Percentiles rank a stretch among this genome's conserved stretches.
These are phyloP conservation scores for Serendipita vermifera DNA, from an alignment of 768 basidiomycete genomes.

Conservation along the genomic window DNA sequence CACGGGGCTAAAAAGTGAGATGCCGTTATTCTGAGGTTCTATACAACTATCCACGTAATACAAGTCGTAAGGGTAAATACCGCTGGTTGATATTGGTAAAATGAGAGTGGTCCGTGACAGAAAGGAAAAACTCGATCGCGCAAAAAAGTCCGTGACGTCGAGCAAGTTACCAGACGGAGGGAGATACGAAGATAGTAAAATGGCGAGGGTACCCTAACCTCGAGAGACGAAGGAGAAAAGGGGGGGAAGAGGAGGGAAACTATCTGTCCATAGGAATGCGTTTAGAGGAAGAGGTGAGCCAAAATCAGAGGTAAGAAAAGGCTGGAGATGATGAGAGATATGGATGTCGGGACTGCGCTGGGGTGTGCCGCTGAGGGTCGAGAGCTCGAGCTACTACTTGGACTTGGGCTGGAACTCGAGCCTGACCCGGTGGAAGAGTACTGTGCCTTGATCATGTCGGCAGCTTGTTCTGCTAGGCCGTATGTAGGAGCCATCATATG, in stretches of 20 bases:
- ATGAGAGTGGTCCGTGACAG: neutral
- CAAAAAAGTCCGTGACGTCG: neutral
- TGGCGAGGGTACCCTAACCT: neutral
- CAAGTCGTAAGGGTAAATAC: neutral
- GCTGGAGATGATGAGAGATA: too few species aligned
- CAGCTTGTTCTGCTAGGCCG: conserved; percentile 38
- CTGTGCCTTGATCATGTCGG: conserved; percentile 30
- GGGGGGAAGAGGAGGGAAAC: neutral
- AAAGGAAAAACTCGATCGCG: neutral
- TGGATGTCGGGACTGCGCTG: too few species aligned
- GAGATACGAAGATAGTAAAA: neutral
- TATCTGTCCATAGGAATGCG: too few species aligned
- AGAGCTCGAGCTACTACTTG: neutral
- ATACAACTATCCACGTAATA: too few species aligned
- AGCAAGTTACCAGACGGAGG: neutral
- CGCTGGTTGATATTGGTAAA: neutral
- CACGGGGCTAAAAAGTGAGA: too few species aligned
- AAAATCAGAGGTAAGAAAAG: too few species aligned
- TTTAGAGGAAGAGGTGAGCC: neutral
- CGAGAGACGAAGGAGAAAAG: neutral
- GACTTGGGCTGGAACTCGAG: neutral
- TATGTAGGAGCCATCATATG: conserved; percentile 30
- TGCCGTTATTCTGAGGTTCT: too few species aligned
- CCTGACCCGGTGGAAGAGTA: conserved; percentile 15
- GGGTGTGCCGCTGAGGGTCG: neutral